Percentiles rank a stretch among this genome's conserved stretches.
Conservation (phyloP, 208 protist species). For the Acanthamoeba castellanii region DNA sequence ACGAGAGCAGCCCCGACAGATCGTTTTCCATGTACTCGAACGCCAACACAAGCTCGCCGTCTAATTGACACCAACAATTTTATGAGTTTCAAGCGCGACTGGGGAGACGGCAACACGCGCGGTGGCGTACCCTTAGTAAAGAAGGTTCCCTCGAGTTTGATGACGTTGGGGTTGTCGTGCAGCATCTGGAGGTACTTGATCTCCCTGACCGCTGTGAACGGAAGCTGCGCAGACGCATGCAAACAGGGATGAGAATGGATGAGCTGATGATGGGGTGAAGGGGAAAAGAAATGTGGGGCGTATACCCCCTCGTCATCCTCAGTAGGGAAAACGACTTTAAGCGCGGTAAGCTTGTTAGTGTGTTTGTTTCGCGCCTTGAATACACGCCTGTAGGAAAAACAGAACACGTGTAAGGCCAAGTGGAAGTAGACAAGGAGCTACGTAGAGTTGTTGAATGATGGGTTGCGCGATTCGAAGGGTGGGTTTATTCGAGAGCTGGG, state of each 20-base stretch:
- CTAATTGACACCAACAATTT: too few species aligned
- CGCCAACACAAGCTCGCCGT: conserved; percentile 83
- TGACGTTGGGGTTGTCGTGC: not conserved
- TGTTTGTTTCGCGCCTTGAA: conserved; percentile 45
- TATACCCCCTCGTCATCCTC: conserved; percentile 59
- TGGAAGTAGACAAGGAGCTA: not conserved
- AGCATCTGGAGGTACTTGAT: conserved; percentile 50
- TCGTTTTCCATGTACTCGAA: conserved; percentile 94
- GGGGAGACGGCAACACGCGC: too few species aligned
- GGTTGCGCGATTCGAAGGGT: not conserved
- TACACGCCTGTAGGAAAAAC: not conserved
- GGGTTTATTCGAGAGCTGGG: not conserved
- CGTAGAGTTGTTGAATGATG: not conserved
- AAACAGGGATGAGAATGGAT: not conserved
- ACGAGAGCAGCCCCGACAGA: conserved; percentile 86
- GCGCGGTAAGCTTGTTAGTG: conserved; percentile 14
- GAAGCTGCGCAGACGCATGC: not conserved
- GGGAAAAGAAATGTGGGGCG: not conserved
- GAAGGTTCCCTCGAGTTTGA: conserved; percentile 40
- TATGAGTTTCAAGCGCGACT: too few species aligned
- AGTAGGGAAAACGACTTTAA: conserved; percentile 11
- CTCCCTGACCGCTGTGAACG: conserved; percentile 34
- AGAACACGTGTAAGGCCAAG: not conserved
- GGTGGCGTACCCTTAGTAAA: too few species aligned
- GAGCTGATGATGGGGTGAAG: not conserved